These are phyloP conservation scores for Tetrahymena malaccensis DNA, from an alignment of 73 alveolate genomes.

Conservation along the genomic window DNA sequence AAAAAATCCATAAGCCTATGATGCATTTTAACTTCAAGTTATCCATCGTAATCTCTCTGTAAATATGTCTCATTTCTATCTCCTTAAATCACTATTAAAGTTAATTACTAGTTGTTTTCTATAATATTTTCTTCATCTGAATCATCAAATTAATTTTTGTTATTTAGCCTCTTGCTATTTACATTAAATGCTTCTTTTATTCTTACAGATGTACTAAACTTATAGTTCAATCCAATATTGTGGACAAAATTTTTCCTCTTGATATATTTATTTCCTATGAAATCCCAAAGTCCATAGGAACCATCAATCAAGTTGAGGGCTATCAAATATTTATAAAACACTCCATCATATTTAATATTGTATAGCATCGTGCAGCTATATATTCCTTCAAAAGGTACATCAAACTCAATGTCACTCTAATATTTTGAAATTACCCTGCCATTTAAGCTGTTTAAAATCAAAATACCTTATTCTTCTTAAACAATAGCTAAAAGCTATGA, in stretches of 20 bases:
- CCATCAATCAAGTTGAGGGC: neutral
- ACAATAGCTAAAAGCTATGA: neutral
- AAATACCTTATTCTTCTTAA: neutral
- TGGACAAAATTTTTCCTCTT: neutral
- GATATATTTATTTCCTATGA: neutral
- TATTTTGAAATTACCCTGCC: neutral
- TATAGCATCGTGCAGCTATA: neutral
- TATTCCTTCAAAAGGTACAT: neutral
- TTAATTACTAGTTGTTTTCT: neutral
- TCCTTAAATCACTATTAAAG: neutral
- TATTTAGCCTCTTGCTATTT: neutral
- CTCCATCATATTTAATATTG: neutral
- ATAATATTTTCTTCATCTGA: neutral
- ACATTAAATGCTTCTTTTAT: neutral
- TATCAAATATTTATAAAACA: neutral
- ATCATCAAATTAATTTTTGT: neutral
- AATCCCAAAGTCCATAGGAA: neutral
- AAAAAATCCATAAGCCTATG: neutral
- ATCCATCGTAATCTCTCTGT: neutral
- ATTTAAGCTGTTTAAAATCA: neutral
- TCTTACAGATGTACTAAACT: neutral
- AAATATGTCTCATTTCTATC: neutral
- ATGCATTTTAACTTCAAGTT: neutral
- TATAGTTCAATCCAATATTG: neutral
- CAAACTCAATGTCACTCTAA: neutral